phyloP scores from a whole-genome alignment of 2,329 filamentous ascomycete genomes.

The Microcyclospora tardicrescens region DNA sequence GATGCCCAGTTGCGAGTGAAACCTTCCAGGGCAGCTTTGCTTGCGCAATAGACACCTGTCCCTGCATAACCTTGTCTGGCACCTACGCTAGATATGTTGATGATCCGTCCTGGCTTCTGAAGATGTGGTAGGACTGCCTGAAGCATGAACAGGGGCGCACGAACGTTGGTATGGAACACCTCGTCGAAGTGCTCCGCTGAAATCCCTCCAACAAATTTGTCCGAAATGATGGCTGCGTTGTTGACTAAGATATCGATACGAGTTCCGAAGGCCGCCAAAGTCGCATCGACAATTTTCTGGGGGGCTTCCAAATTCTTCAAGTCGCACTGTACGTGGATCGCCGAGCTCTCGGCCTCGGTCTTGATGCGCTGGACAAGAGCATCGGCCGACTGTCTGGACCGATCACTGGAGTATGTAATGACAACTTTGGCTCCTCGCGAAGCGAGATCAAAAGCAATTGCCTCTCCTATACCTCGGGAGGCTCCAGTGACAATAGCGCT shows the following conservation, averaged over 20 bases:
- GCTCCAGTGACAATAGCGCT: slow-evolving; percentile 38
- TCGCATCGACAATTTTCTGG: slow-evolving; percentile 25
- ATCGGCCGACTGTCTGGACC: slow-evolving; percentile 23
- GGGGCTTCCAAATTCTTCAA: slow-evolving; percentile 24
- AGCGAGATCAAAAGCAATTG: slow-evolving; percentile 36
- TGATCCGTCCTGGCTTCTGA: slow-evolving; percentile 36
- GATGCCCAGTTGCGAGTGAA: slow-evolving; percentile 47
- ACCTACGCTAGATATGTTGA: slow-evolving; percentile 47
- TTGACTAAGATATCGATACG: slow-evolving; percentile 33
- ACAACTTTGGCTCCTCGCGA: slow-evolving; percentile 34
- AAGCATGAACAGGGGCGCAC: slow-evolving; percentile 41
- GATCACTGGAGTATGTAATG: slow-evolving; percentile 31
- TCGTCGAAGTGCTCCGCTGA: slow-evolving; percentile 38
- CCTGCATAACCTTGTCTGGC: slow-evolving; percentile 34
- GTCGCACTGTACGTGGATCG: slow-evolving; percentile 29
- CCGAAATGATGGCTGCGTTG: slow-evolving; percentile 25
- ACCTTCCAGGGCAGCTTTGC: slow-evolving; percentile 48
- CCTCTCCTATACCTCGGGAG: slow-evolving; percentile 38
- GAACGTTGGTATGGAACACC: slow-evolving; percentile 47
- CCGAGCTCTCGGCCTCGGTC: slow-evolving; percentile 22
- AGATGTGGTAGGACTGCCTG: slow-evolving; percentile 42
- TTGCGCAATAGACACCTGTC: slow-evolving; percentile 41
- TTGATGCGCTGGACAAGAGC: slow-evolving; percentile 25
- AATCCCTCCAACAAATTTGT: slow-evolving; percentile 23
- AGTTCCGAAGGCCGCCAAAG: slow-evolving; percentile 25